phyloP scores from a whole-genome alignment of 139 green algal genomes.

The Edaphochlamys debaryana region DNA sequence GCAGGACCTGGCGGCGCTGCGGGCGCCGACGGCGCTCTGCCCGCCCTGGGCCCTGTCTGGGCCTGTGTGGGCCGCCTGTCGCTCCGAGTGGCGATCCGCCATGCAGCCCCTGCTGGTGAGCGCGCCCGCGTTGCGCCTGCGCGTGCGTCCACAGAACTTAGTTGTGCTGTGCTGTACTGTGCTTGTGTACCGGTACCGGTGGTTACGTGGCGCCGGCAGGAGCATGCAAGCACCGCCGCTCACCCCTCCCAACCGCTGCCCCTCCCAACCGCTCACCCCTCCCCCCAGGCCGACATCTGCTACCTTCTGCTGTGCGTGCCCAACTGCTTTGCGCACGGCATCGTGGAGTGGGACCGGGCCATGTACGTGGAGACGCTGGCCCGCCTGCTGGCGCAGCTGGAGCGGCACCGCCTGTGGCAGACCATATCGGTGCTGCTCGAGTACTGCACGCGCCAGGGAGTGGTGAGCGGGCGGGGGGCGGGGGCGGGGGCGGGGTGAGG shows the following conservation, averaged over 20 bases:
- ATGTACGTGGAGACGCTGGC: conserved; percentile 30
- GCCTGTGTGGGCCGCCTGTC: not conserved
- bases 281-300: not conserved
- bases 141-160: too few species aligned
- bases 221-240: too few species aligned
- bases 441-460: conserved; percentile 6
- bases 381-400: conserved; percentile 16
- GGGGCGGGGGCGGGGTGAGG: too few species aligned
- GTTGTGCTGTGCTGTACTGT: too few species aligned
- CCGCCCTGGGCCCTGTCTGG: not conserved
- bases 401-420: conserved; percentile 10
- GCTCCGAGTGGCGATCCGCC: not conserved
- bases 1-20: not conserved
- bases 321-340: conserved; percentile 11
- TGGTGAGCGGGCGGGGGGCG: too few species aligned
- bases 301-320: conserved; percentile 32
- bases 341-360: conserved; percentile 13
- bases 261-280: too few species aligned
- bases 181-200: too few species aligned
- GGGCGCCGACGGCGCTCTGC: not conserved
- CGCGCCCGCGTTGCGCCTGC: too few species aligned
- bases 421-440: not conserved
- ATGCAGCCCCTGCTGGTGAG: conserved; percentile 10
- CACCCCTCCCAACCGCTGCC: too few species aligned
- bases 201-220: too few species aligned